These are phyloP conservation scores for Brassica juncea DNA, from an alignment of 345 rosid species.

Conservation along the genomic window DNA sequence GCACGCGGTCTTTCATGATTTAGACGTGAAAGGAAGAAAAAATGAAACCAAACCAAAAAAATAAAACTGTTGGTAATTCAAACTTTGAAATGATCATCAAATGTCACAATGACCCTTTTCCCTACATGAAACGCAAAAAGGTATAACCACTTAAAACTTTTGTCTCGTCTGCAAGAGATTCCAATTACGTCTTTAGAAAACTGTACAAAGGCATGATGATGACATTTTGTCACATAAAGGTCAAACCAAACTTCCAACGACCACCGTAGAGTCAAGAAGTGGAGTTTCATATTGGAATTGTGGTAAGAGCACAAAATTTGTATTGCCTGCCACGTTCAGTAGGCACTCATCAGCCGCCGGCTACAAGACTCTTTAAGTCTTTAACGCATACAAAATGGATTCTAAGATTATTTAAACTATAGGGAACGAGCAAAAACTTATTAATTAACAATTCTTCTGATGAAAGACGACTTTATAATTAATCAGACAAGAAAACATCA, in stretches of 20 bases:
- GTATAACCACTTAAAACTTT: slow-evolving; percentile 5
- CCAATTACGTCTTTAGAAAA: slow-evolving; percentile 9
- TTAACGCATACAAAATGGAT: neutral
- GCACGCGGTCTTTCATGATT: slow-evolving; percentile 37
- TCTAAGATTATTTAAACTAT: neutral
- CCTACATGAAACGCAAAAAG: slow-evolving; percentile 27
- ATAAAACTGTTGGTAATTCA: slow-evolving; percentile 19
- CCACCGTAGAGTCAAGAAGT: neutral
- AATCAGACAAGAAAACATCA: neutral
- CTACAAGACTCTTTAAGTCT: slow-evolving; percentile 3
- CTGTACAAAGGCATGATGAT: slow-evolving; percentile 22
- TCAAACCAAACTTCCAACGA: slow-evolving; percentile 25
- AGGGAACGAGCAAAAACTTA: neutral
- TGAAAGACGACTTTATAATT: neutral
- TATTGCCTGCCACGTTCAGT: slow-evolving; percentile 15
- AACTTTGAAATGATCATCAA: slow-evolving; percentile 37
- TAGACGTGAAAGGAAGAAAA: slow-evolving; percentile 31
- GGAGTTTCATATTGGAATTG: slow-evolving; percentile 9
- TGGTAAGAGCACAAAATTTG: neutral
- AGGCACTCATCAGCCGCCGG: slow-evolving; percentile 5
- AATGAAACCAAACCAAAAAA: slow-evolving; percentile 7
- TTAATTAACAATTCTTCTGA: neutral
- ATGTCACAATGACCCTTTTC: slow-evolving; percentile 5
- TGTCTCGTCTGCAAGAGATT: slow-evolving; percentile 26
- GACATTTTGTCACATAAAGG: slow-evolving; percentile 9